Evolutionary conservation across 2,329 filamentous ascomycete species (phyloP).

Genomic region (Penicillium janthinellum): DNA sequence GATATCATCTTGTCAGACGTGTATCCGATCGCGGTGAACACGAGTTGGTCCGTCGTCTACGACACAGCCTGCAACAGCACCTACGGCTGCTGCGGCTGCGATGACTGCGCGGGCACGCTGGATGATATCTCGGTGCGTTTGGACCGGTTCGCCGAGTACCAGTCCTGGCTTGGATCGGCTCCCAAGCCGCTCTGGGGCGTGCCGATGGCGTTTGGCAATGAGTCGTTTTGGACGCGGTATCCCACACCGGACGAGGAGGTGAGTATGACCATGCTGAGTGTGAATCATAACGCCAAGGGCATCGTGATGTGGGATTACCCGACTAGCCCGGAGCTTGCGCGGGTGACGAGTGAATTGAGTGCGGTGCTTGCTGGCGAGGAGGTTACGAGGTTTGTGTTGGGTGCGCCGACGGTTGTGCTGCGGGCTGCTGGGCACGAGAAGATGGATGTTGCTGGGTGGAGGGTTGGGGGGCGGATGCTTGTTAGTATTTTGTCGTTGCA

Average conservation of each 20-base stretch:
- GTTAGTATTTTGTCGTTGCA: conserved; percentile 44
- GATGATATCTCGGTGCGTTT: conserved; percentile 54
- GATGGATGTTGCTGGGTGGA: conserved; percentile 49
- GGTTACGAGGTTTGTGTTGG: conserved; percentile 44
- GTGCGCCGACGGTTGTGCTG: conserved; percentile 30
- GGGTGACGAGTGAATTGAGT: conserved; percentile 43
- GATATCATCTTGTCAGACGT: conserved; percentile 64
- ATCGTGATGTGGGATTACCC: conserved; percentile 55
- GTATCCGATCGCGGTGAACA: conserved; percentile 62
- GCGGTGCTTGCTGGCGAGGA: conserved; percentile 39
- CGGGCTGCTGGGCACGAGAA: conserved; percentile 24
- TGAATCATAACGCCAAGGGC: conserved; percentile 55
- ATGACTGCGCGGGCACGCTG: conserved; percentile 59
- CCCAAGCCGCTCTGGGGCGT: conserved; percentile 54
- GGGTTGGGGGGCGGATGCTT: conserved; percentile 37
- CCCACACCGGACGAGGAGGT: conserved; percentile 50
- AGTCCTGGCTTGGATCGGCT: conserved; percentile 41
- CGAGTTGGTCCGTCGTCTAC: conserved; percentile 56
- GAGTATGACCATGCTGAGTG: conserved; percentile 50
- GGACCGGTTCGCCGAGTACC: conserved; percentile 46
- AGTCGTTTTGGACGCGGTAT: conserved; percentile 51
- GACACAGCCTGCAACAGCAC: conserved; percentile 60
- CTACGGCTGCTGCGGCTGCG: conserved; percentile 65
- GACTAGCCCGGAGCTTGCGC: conserved; percentile 36
- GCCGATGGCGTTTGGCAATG: conserved; percentile 53